Conservation (phyloP, 176 grass and related monocot genomes). For the Pontederia paniculata region DNA sequence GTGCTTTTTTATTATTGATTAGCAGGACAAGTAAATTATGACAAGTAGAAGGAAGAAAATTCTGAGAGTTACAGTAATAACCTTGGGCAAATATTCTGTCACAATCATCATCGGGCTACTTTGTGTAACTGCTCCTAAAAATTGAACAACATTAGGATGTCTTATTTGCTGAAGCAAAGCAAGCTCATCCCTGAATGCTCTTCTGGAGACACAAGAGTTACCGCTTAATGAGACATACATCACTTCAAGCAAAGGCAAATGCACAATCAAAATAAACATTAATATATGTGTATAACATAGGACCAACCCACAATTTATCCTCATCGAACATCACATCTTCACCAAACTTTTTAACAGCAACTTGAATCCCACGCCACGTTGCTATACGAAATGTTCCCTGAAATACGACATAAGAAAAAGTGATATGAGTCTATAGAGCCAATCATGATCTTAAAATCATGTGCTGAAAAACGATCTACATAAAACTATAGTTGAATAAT, state of each 20-base stretch:
- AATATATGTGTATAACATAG: constrained; percentile 7
- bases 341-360: constrained; percentile 87
- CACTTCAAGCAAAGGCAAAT: constrained; percentile 6
- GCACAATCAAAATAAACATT: constrained; percentile 18
- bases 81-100: constrained; percentile 96
- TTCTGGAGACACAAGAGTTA: constrained; percentile 36
- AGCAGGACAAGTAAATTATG: background rate
- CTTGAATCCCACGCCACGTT: constrained; percentile 80
- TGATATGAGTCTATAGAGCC: background rate
- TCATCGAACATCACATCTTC: constrained; percentile 74
- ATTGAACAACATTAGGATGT: constrained; percentile 97
- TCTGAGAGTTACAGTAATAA: constrained; percentile 21
- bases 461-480: too few relatives aligned
- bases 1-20: background rate
- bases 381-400: constrained; percentile 83
- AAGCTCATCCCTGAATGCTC: constrained; percentile 87
- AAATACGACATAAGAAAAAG: background rate
- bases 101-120: constrained; percentile 99
- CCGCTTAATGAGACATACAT: too few relatives aligned
- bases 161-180: constrained; percentile 84
- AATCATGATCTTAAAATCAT: too few relatives aligned
- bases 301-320: constrained; percentile 89
- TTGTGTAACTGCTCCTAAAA: constrained; percentile 96
- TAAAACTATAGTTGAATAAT: too few relatives aligned
- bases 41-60: constrained; percentile 7